These are phyloP conservation scores for Leucoagaricus sp. DNA, from an alignment of 1,284 basidiomycete genomes.

Conservation along the genomic window DNA sequence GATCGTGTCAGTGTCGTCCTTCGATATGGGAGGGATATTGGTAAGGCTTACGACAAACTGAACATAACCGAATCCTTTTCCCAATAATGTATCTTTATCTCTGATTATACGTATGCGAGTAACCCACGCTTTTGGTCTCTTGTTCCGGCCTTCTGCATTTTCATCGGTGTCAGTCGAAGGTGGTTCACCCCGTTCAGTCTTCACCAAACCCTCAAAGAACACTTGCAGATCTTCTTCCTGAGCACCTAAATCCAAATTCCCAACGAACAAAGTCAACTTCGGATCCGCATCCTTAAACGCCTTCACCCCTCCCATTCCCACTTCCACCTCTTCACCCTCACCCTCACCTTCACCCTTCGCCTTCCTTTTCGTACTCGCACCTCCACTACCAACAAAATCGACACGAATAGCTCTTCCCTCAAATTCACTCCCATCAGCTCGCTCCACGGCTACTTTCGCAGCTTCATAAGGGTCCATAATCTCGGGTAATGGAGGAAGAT, in stretches of 20 bases:
- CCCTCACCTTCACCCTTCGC: slow-evolving; percentile 17
- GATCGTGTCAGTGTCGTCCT: not conserved
- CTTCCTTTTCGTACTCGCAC: slow-evolving; percentile 17
- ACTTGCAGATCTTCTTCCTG: slow-evolving; percentile 88
- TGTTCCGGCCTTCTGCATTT: too few species aligned
- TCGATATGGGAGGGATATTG: not conserved
- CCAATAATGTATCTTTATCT: slow-evolving; percentile 91
- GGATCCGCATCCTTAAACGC: slow-evolving; percentile 51
- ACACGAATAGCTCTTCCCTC: slow-evolving; percentile 77
- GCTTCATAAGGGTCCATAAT: slow-evolving; percentile 76
- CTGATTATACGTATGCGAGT: slow-evolving; percentile 85
- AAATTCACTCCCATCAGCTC: slow-evolving; percentile 75
- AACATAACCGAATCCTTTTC: slow-evolving; percentile 98
- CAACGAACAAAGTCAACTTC: slow-evolving; percentile 88
- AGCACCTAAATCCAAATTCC: slow-evolving; percentile 90
- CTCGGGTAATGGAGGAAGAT: slow-evolving; percentile 56
- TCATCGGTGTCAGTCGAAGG: slow-evolving; percentile 18
- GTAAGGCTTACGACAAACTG: slow-evolving; percentile 74
- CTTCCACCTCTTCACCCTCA: slow-evolving; percentile 17
- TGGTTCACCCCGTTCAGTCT: slow-evolving; percentile 69
- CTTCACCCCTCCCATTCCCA: slow-evolving; percentile 16
- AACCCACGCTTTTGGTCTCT: slow-evolving; percentile 65
- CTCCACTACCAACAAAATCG: slow-evolving; percentile 65
- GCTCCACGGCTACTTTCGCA: slow-evolving; percentile 59
- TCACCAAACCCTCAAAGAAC: slow-evolving; percentile 85